Evolutionary conservation across 805 yeast genomes (phyloP).

Genomic region (Candida morakotiae): DNA sequence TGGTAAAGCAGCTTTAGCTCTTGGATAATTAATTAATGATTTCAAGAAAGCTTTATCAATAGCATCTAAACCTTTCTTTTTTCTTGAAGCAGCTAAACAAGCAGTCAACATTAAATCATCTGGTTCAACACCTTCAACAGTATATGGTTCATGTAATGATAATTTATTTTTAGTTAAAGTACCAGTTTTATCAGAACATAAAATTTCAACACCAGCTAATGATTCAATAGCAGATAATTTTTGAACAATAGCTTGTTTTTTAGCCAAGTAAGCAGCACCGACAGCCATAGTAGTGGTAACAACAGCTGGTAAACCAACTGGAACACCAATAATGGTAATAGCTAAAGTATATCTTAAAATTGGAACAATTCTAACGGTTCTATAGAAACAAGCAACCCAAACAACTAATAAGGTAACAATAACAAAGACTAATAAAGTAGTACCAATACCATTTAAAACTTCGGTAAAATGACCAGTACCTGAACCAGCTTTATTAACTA

Average conservation of each 20-base stretch:
- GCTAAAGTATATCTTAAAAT: conserved; percentile 91
- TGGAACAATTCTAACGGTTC: conserved; percentile 80
- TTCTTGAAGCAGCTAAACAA: conserved; percentile 95
- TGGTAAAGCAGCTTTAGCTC: conserved; percentile 87
- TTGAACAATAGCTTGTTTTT: conserved; percentile 96
- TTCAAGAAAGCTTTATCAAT: conserved; percentile 95
- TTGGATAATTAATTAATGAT: conserved; percentile 81
- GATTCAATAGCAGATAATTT: conserved; percentile 96
- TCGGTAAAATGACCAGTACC: conserved; percentile 96
- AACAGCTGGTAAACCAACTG: conserved; percentile 98
- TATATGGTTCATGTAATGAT: conserved; percentile 94
- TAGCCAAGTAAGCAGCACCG: conserved; percentile 98
- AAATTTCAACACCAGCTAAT: conserved; percentile 94
- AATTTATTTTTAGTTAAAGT: conserved; percentile 96
- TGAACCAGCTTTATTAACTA: conserved; percentile 90
- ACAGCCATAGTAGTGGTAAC: conserved; percentile 99
- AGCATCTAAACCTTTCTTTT: conserved; percentile 97
- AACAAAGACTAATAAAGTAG: conserved; percentile 83
- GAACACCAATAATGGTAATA: conserved; percentile 95
- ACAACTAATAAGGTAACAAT: conserved; percentile 82
- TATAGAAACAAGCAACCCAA: conserved; percentile 93
- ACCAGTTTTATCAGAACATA: conserved; percentile 98
- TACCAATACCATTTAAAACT: conserved; percentile 96
- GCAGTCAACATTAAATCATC: conserved; percentile 97
- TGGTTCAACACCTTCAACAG: conserved; percentile 94